Base-by-base conservation (phyloP, 2,329 filamentous ascomycete species). In the Sordariomycetes sp. region DNA sequence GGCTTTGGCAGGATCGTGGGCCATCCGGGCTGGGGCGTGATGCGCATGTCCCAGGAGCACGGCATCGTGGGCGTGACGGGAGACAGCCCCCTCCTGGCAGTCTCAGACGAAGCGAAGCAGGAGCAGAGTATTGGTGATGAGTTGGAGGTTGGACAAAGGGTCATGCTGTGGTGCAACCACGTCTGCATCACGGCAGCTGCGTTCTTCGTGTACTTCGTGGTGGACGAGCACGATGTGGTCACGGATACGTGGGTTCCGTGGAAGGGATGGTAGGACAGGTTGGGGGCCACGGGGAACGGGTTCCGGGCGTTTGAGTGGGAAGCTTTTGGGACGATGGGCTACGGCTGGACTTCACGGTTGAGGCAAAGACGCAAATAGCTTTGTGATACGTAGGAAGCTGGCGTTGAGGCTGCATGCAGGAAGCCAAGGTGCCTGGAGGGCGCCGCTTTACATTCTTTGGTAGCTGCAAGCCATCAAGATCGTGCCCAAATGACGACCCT, bases 121-220 rank as follows among this genome's bases (percentile, higher is more conserved):
- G 40, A 40, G 12, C 40, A 43, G 10, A 39, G 33, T 18, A 46
- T 47, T 2, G 46, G 50, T 11, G 44, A 50, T 3, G 43, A 41
- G 8, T 58, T 58, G 11, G 38, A 46, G 30, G 45, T 61, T 16
- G 58, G 58, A 1, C 47, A 60, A 32, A 44, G 45, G 30, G 45
- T 60, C 10, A 34, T 46, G 14, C 32, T 61, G 12, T 49, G 47
- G 34, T 47, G 47, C 16, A 50, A 56, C 28, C 58, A 61, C 33
- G 45, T 49, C 1, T 61, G 58, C 34, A 61, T 61, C 12, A 56
- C 57, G 2, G 58, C 57, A 1, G 52, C 57, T 3, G 48, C 54
- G 15, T 58, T 54, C 35, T 44, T 50, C 18, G 51, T 49, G 10
- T 59, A 54, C 34, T 61, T 49, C 37, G 50, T 61, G 4, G 52